These are phyloP conservation scores for Chaetomiaceae sp. DNA, from an alignment of 2,329 filamentous ascomycete genomes.

Conservation along the genomic window DNA sequence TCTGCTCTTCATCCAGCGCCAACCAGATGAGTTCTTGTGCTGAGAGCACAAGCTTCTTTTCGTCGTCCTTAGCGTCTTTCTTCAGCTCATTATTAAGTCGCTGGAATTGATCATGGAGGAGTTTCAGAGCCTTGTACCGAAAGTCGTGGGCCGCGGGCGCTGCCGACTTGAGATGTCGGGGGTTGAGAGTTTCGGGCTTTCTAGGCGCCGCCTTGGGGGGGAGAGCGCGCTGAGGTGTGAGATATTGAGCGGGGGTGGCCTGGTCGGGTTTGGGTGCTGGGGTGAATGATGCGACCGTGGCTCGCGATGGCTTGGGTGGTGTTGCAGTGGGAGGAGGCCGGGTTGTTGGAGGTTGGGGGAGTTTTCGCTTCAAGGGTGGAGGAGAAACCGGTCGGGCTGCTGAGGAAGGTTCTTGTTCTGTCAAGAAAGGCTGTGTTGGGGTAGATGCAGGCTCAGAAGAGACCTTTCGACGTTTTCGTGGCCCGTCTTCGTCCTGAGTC, in stretches of 20 bases:
- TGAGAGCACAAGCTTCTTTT: conserved; percentile 51
- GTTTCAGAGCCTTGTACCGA: conserved; percentile 53
- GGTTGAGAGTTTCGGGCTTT: conserved; percentile 57
- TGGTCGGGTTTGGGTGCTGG: background rate
- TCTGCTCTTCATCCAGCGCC: conserved; percentile 74
- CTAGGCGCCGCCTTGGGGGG: conserved; percentile 23
- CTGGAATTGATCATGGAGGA: conserved; percentile 61
- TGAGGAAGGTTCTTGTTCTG: conserved; percentile 10
- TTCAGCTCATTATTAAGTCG: conserved; percentile 61
- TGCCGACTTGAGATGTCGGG: conserved; percentile 54
- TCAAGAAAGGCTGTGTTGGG: background rate
- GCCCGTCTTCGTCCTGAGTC: conserved; percentile 19
- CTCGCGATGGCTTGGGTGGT: conserved; percentile 2
- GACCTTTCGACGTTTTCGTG: conserved; percentile 26
- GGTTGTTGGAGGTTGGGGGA: background rate
- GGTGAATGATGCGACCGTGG: conserved; percentile 5
- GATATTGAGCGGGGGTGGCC: background rate
- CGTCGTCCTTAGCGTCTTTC: conserved; percentile 45
- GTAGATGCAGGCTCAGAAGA: conserved; percentile 16
- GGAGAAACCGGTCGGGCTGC: conserved; percentile 23
- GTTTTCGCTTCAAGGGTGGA: conserved; percentile 25
- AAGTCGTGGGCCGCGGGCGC: conserved; percentile 54
- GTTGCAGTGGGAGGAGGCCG: conserved; percentile 1
- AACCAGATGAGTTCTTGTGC: conserved; percentile 63
- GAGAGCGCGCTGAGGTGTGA: conserved; percentile 11